Conservation (phyloP, 768 basidiomycete species). For the Hygrocybe punicea region DNA sequence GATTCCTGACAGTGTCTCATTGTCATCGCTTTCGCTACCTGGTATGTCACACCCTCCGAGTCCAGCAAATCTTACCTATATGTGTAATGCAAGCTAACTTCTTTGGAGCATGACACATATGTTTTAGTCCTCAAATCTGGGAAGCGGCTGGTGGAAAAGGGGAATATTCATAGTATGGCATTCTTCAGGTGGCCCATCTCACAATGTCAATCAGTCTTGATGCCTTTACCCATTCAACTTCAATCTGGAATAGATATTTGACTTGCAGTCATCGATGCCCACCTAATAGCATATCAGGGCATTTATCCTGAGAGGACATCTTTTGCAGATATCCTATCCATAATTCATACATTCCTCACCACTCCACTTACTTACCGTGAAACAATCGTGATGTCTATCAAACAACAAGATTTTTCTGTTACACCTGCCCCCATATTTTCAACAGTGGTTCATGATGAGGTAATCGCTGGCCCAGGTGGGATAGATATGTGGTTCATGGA, state of each 20-base stretch:
- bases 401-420: constrained; percentile 71
- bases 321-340: constrained; percentile 62
- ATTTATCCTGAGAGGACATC: constrained; percentile 65
- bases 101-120: constrained; percentile 62
- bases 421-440: constrained; percentile 56
- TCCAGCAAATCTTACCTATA: constrained; percentile 16
- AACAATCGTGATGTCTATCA: constrained; percentile 82
- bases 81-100: constrained; percentile 7
- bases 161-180: constrained; percentile 54
- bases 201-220: constrained; percentile 72
- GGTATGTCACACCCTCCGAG: constrained; percentile 54
- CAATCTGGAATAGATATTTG: constrained; percentile 79
- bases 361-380: constrained; percentile 56
- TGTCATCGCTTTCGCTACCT: constrained; percentile 77
- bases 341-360: constrained; percentile 62
- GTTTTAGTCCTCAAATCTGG: constrained; percentile 22
- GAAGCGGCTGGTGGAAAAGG: no score
- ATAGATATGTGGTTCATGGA: constrained; percentile 76
- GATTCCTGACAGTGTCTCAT: constrained; percentile 61
- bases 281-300: constrained; percentile 78
- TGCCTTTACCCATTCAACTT: constrained; percentile 66
- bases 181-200: constrained; percentile 84
- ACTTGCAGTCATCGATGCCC: constrained; percentile 59
- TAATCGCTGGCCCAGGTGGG: constrained; percentile 52
- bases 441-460: constrained; percentile 59